A percentile compares a stretch with the other conserved stretches of the same genome.
Conservation (phyloP, 1,139 yeast species). For the Starmera stellimalicola region DNA sequence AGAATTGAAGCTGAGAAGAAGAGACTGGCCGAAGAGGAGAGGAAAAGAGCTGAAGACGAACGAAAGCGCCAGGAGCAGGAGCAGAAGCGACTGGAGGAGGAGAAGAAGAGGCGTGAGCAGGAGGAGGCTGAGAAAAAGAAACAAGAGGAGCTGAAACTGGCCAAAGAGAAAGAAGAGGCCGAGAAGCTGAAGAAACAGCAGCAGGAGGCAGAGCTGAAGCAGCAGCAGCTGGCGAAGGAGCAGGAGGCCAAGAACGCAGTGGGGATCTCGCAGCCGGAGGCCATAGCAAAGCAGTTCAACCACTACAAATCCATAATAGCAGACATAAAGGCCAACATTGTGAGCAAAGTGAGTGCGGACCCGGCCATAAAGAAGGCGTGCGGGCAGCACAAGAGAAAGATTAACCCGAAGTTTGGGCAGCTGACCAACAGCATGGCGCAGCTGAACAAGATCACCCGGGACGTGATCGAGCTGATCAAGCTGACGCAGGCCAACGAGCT, state of each 20-base stretch:
- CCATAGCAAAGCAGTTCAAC: constrained; percentile 38
- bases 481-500: constrained; percentile 37
- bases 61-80: constrained; percentile 8
- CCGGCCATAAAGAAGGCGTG: constrained; percentile 31
- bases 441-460: constrained; percentile 39
- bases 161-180: constrained; percentile 7
- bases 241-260: constrained; percentile 12
- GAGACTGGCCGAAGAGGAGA: constrained; percentile 12
- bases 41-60: constrained; percentile 14
- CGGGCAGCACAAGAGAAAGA: constrained; percentile 49
- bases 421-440: constrained; percentile 65
- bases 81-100: constrained; percentile 13
- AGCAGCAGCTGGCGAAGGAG: constrained; percentile 2
- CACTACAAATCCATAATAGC: constrained; percentile 46
- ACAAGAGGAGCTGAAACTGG: constrained; percentile 8
- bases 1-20: constrained; percentile 16
- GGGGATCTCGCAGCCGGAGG: constrained; percentile 27
- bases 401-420: constrained; percentile 89
- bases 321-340: constrained; percentile 51
- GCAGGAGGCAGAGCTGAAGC: constrained; percentile 4
- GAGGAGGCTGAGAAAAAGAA: constrained; percentile 10
- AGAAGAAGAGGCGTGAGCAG: constrained; percentile 11
- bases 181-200: constrained; percentile 5
- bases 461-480: constrained; percentile 38
- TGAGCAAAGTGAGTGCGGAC: constrained; percentile 38